Evolutionary conservation across 495 filamentous ascomycete genomes (phyloP).

Genomic region (Bathelium albidoporum): DNA sequence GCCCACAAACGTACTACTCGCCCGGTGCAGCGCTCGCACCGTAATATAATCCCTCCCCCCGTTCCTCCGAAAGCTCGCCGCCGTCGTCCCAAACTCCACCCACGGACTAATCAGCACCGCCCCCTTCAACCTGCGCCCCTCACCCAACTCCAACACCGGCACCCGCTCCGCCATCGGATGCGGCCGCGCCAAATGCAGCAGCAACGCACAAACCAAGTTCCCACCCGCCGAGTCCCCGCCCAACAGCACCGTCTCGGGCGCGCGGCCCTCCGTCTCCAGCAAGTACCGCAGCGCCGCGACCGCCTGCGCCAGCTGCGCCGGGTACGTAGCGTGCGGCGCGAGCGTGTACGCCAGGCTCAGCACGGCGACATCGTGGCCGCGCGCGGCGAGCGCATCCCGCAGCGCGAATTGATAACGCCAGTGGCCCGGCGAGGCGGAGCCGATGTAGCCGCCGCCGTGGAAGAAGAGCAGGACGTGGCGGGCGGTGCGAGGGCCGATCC

Average conservation of each 20-base stretch:
- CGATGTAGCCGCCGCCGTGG: constrained; percentile 53
- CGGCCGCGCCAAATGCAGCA: constrained; percentile 51
- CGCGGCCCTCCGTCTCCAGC: constrained; percentile 33
- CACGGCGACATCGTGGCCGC: constrained; percentile 37
- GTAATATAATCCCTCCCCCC: constrained; percentile 41
- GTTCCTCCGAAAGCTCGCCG: constrained; percentile 37
- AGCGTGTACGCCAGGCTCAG: constrained; percentile 48
- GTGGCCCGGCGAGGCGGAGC: constrained; percentile 35
- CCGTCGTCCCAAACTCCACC: constrained; percentile 38
- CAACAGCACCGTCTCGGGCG: constrained; percentile 32
- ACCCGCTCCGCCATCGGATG: constrained; percentile 37
- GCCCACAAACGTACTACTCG: constrained; percentile 39
- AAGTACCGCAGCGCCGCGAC: constrained; percentile 43
- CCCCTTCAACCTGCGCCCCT: constrained; percentile 19
- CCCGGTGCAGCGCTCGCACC: constrained; percentile 24
- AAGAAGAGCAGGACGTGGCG: constrained; percentile 50
- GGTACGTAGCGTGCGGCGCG: constrained; percentile 44
- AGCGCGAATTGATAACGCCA: constrained; percentile 40
- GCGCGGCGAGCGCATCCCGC: constrained; percentile 34
- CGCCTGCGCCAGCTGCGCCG: constrained; percentile 50
- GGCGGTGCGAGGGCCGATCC: constrained; percentile 48
- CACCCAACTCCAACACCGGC: constrained; percentile 29
- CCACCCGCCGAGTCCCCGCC: constrained; percentile 57
- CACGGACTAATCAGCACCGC: constrained; percentile 47
- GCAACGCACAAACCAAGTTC: constrained; percentile 44